Base-by-base conservation (phyloP, 2,329 filamentous ascomycete species). In the Fusarium camptoceras region DNA sequence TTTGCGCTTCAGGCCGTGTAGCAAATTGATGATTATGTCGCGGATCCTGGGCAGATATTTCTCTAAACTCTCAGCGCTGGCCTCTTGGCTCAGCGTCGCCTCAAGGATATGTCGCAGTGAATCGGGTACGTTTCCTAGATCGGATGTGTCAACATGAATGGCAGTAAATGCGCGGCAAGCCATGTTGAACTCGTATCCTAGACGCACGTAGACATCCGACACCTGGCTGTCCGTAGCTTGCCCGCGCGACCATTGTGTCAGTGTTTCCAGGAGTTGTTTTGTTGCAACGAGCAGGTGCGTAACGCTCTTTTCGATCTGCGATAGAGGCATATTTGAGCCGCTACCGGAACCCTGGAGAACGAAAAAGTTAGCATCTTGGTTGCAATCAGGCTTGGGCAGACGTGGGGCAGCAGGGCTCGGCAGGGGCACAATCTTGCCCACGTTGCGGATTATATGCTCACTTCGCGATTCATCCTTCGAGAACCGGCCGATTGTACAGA, bases 161-260 rank as follows among this genome's bases (percentile, higher is more conserved):
- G 94, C 94, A 76, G 93, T 94, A 81, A 99, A 99, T 66, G 96
- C 95, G 59, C 96, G 92, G 80, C 95, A 98, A 28, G 96, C 96
- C 84, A 99, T 96, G 82, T 99, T 99, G 86, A 99, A 99, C 81
- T 99, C 96, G 82, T 99, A 99, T 48, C 96, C 96, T 66, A 99
- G 84, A 66, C 96, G 92, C 65, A 99, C 96, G 78, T 99, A 99
- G 74, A 99, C 96, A 79, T 99, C 96, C 15, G 96, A 98, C 64
- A 99, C 96, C 79, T 98, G 93, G 66, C 91, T 92, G 81, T 99
- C 96, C 69, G 94, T 94, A 57, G 96, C 94, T 75, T 92, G 91
- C 67, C 93, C 92, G 60, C 95, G 93, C 64, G 96, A 99, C 96
- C 96, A 99, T 85, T 97, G 92, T 48, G 96, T 99, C 67, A 99